Evolutionary conservation across 371 early-diverging fungal species (phyloP).

Genomic region (Paraphysoderma sedebokerense): DNA sequence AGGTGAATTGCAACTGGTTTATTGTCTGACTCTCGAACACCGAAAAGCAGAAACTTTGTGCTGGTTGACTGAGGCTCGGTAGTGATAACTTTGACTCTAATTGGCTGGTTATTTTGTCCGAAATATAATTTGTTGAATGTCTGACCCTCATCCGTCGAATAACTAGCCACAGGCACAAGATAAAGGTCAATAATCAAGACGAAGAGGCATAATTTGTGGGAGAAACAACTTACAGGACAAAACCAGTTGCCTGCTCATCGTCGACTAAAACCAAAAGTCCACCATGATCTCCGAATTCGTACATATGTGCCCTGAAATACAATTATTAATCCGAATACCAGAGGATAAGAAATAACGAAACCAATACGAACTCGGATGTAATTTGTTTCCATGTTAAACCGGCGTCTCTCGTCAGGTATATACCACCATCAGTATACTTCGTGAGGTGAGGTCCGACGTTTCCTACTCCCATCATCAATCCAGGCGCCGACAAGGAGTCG

Average conservation of each 20-base stretch:
- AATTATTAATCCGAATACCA: too few species aligned
- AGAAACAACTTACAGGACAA: slow-evolving; percentile 30
- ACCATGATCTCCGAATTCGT: slow-evolving; percentile 79
- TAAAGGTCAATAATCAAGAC: slow-evolving; percentile 19
- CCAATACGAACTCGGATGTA: too few species aligned
- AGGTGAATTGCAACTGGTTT: slow-evolving; percentile 39
- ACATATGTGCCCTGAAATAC: slow-evolving; percentile 51
- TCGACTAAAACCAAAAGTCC: slow-evolving; percentile 48
- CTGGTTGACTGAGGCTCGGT: slow-evolving; percentile 54
- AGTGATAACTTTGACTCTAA: slow-evolving; percentile 41
- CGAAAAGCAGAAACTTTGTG: slow-evolving; percentile 49
- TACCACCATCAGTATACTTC: slow-evolving; percentile 49
- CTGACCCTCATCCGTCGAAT: slow-evolving; percentile 48
- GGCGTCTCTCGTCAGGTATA: slow-evolving; percentile 69
- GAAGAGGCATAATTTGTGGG: slow-evolving; percentile 21
- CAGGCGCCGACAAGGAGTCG: slow-evolving; percentile 60
- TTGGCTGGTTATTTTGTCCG: slow-evolving; percentile 21
- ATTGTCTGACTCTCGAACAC: slow-evolving; percentile 15
- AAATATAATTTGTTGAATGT: slow-evolving; percentile 21
- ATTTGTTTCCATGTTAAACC: slow-evolving; percentile 57
- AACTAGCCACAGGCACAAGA: slow-evolving; percentile 25
- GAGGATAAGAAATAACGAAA: too few species aligned
- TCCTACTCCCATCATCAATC: slow-evolving; percentile 81
- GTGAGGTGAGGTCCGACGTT: slow-evolving; percentile 57
- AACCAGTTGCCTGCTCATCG: slow-evolving; percentile 53